Conservation (phyloP, 1,284 basidiomycete genomes). For the Cutaneotrichosporon sp. region DNA sequence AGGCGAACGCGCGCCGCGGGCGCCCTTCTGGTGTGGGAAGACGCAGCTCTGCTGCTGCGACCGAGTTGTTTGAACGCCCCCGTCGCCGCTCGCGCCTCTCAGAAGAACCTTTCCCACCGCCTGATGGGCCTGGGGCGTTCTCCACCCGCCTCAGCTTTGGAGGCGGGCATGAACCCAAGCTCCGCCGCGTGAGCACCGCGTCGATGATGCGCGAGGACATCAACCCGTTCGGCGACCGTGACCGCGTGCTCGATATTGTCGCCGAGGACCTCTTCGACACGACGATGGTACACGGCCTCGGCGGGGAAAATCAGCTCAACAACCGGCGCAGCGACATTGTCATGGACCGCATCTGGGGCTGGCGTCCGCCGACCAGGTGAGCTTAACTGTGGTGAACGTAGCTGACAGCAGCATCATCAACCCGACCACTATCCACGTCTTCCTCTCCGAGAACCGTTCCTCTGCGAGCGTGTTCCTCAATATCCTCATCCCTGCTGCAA, state of each 20-base stretch:
- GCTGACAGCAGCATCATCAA: conserved; percentile 42
- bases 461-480: conserved; percentile 35
- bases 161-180: not conserved
- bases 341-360: conserved; percentile 40
- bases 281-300: conserved; percentile 51
- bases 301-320: conserved; percentile 5
- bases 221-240: conserved; percentile 1
- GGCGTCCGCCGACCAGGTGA: conserved; percentile 38
- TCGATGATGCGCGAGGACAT: conserved; percentile 16
- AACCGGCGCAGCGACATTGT: conserved; percentile 44
- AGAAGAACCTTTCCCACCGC: not conserved
- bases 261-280: conserved; percentile 51
- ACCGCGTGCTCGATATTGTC: conserved; percentile 55
- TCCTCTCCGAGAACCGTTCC: conserved; percentile 41
- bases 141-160: not conserved
- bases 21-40: not conserved
- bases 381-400: conserved; percentile 7
- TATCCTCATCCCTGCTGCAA: conserved; percentile 55
- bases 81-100: conserved; percentile 39
- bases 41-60: conserved; percentile 8
- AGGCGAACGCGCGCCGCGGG: conserved; percentile 12
- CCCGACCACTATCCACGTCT: conserved; percentile 51
- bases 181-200: conserved; percentile 9
- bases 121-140: not conserved
- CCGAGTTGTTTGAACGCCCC: conserved; percentile 39